These are phyloP conservation scores for Reutealis trisperma DNA, from an alignment of 345 rosid species.

Conservation along the genomic window DNA sequence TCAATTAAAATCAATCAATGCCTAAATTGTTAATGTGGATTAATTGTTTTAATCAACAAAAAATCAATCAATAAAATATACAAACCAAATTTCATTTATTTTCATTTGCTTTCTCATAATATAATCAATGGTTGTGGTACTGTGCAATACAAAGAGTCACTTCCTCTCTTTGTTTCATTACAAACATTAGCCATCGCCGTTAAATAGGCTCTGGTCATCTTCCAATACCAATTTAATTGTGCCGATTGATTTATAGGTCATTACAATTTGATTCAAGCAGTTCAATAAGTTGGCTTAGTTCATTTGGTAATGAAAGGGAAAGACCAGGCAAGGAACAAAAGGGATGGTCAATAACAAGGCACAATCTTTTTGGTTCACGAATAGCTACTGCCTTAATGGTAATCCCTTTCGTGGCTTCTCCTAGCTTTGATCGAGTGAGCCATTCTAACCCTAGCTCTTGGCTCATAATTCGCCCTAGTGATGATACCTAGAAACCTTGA, in stretches of 20 bases:
- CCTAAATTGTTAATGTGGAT: too few species aligned
- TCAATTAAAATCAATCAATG: too few species aligned
- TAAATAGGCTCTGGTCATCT: too few species aligned
- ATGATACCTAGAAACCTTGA: slow-evolving; percentile 89
- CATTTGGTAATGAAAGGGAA: slow-evolving; percentile 87
- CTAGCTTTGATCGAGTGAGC: slow-evolving; percentile 83
- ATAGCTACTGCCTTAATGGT: slow-evolving; percentile 81
- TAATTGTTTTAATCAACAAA: too few species aligned
- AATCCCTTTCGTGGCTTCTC: slow-evolving; percentile 84
- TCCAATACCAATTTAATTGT: too few species aligned
- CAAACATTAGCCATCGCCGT: too few species aligned
- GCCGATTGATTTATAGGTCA: slow-evolving; percentile 40
- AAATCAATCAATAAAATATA: too few species aligned
- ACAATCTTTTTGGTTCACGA: slow-evolving; percentile 85
- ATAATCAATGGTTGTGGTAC: too few species aligned
- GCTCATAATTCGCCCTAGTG: slow-evolving; percentile 83
- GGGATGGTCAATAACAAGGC: slow-evolving; percentile 92
- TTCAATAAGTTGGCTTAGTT: slow-evolving; percentile 64
- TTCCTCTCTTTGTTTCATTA: too few species aligned
- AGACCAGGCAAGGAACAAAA: slow-evolving; percentile 70
- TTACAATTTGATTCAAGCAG: slow-evolving; percentile 51
- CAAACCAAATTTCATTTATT: too few species aligned
- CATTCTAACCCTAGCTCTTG: slow-evolving; percentile 86
- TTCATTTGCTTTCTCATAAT: too few species aligned
- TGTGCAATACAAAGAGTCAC: too few species aligned